Base-by-base conservation (phyloP, 2,329 filamentous ascomycete genomes). In the Ophiostoma himal-ulmi region DNA sequence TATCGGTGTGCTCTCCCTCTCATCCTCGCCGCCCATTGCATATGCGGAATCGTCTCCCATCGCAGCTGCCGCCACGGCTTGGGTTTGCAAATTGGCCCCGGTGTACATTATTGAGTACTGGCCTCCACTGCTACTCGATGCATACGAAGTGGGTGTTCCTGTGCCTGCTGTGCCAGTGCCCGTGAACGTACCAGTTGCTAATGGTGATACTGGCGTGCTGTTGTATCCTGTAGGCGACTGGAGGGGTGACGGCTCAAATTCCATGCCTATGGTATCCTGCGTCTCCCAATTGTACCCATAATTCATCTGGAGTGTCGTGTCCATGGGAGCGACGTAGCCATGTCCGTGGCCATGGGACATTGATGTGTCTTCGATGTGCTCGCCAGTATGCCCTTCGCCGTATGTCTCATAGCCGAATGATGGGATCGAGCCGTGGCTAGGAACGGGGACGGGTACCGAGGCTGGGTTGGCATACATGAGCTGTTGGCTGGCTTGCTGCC, bases 51-150 rank as follows among this genome's bases (percentile, higher is more conserved):
- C 68, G 14, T 67, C 37, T 5, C 60, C 66, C 41, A 57, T 60
- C 0, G 11, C 22, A 2, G 41, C 62, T 13, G 11, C 60, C 20
- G 44, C 44, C 17, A 48, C 17, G 1, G 36, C 60, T 6, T 68
- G 68, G 1, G n/a, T 5, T 22, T 65, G 44, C 5, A 68, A 20
- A 34, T 65, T 14, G 20, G 66, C 36, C 1, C 41, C 66, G 1
- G 68, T 8, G 65, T 68, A 68, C 39, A 69, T 65, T 5, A 37
- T 5, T 6, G 69, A 36, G 52, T 41, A 67, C n/a, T n/a, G 67
- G 2, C 48, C 52, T 7, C 62, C 54, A 41, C 71, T 72, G 67
- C 69, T 69, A 22, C 69, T 70, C 20, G 71, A 69, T 1, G 68
- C 54, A 22, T 68, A 68, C 7, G 68, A 68, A 22, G 30, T 65